A percentile compares a stretch with the other conserved stretches of the same genome.
Conservation (phyloP, 768 basidiomycete species). For the Russula emetica region DNA sequence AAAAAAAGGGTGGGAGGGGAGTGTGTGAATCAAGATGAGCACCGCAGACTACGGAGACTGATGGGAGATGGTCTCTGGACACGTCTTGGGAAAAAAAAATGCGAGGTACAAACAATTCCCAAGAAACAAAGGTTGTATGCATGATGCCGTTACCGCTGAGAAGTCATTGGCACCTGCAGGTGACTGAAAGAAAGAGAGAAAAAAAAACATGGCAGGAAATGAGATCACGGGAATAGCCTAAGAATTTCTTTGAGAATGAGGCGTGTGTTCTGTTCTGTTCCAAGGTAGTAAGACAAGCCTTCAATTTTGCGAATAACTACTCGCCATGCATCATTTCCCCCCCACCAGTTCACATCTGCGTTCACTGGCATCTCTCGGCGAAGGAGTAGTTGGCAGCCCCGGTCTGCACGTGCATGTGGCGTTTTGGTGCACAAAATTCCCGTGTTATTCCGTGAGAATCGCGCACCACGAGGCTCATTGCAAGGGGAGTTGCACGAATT, state of each 20-base stretch:
- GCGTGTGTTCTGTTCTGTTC: constrained; percentile 6
- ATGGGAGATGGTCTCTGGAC: constrained; percentile 15
- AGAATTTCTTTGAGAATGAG: constrained; percentile 11
- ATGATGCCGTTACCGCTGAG: constrained; percentile 21
- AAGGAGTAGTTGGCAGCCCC: neutral
- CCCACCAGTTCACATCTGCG: constrained; percentile 7
- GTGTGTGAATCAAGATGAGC: constrained; percentile 1
- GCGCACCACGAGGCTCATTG: constrained; percentile 4
- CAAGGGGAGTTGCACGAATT: neutral
- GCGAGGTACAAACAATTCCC: neutral
- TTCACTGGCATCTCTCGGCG: neutral
- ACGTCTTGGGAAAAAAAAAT: constrained; percentile 9
- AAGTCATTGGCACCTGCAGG: constrained; percentile 5
- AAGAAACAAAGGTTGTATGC: neutral
- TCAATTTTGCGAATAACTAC: neutral
- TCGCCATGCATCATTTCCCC: neutral
- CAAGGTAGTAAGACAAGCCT: constrained; percentile 8
- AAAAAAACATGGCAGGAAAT: constrained; percentile 16
- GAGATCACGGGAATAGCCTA: constrained; percentile 12
- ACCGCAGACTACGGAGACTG: constrained; percentile 17
- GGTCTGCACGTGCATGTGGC: neutral
- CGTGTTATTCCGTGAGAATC: neutral
- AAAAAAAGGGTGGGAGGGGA: neutral
- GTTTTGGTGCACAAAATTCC: neutral
- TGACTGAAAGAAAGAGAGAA: constrained; percentile 1